Evolutionary conservation across 306 rosid species (phyloP).

Genomic region (Inga laurina): DNA sequence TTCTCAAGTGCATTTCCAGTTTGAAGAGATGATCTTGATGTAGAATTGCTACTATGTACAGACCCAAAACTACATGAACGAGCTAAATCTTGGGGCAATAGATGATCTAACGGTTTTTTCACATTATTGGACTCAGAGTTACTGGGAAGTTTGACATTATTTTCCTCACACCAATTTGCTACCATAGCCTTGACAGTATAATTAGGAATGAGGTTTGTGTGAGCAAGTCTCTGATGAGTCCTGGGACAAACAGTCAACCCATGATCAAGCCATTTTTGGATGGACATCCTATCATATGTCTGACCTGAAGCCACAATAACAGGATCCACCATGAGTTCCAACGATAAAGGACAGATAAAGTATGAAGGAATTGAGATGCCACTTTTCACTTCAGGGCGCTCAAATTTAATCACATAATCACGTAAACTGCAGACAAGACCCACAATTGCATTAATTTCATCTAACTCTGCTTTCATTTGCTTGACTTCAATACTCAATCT

Average conservation of each 20-base stretch:
- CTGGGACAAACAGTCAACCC: conserved; percentile 85
- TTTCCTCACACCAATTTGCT: conserved; percentile 89
- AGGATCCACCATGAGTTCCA: conserved; percentile 88
- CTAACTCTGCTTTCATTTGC: conserved; percentile 53
- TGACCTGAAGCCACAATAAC: conserved; percentile 97
- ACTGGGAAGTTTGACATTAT: conserved; percentile 48
- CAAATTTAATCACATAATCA: conserved; percentile 59
- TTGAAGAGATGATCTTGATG: conserved; percentile 60
- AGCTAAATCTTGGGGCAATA: conserved; percentile 42
- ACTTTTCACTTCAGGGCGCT: conserved; percentile 44
- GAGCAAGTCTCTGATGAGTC: conserved; percentile 69
- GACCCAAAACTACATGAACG: conserved; percentile 46
- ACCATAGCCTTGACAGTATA: conserved; percentile 93
- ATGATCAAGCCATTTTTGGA: conserved; percentile 84
- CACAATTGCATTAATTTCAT: conserved; percentile 59
- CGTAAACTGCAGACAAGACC: conserved; percentile 66
- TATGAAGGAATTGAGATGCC: conserved; percentile 71
- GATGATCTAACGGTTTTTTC: conserved; percentile 42
- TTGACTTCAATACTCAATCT: conserved; percentile 56
- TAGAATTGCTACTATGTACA: conserved; percentile 49
- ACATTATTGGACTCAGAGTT: conserved; percentile 32
- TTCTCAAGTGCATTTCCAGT: conserved; percentile 57
- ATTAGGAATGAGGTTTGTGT: conserved; percentile 77
- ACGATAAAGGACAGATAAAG: conserved; percentile 86
- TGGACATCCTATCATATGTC: conserved; percentile 77